Evolutionary conservation across 176 grass and related monocot genomes (phyloP), one percentile per base, ranked within the genome.

Genomic region (Musa itinerans): DNA sequence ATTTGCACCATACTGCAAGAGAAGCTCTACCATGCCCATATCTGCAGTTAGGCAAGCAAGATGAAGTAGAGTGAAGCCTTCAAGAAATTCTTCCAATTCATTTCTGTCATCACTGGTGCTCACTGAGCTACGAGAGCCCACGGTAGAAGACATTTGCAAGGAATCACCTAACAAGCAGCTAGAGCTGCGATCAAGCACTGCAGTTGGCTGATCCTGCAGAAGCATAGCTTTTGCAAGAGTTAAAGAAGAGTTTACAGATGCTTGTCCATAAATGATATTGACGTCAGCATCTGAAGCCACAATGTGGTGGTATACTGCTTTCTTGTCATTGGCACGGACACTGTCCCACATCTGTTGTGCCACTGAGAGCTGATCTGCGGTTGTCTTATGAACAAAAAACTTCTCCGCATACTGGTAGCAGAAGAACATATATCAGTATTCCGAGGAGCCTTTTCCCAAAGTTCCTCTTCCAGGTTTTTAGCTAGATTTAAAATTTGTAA

Each of bases 11-110:
- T 99, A 99, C 73, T 99, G 96, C 83, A 99, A 58, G 24, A 99
- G 86, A 25, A 99, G 88, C 56, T 99, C 96, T 83, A 95, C 82
- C 96, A 99, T 94, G 5, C 96, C 91, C 24, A 99, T 69, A 68
- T 99, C 96, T 54, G 76, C 86, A 48, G 81, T 82, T 10, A 76
- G 77, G 54, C 96, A 99, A 48, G 96, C 96, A 63, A 99, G 83
- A 82, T 99, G 96, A 75, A 99, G 85, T 73, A 99, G 77, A 29
- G 91, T 86, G 68, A 89, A 86, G 11, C 96, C 96, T 57, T 95
- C 96, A 9, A 62, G 63, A 48, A 24, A 83, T 23, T 87, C 95
- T 54, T 80, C 69, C 56, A 74, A 48, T 10, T 81, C 80, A 1
- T 80, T 69, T 66, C 69, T 76, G 12, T 79, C 62, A 2, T 76